Conservation (phyloP, 164 flowering plant genomes). For the Protea cynaroides region DNA sequence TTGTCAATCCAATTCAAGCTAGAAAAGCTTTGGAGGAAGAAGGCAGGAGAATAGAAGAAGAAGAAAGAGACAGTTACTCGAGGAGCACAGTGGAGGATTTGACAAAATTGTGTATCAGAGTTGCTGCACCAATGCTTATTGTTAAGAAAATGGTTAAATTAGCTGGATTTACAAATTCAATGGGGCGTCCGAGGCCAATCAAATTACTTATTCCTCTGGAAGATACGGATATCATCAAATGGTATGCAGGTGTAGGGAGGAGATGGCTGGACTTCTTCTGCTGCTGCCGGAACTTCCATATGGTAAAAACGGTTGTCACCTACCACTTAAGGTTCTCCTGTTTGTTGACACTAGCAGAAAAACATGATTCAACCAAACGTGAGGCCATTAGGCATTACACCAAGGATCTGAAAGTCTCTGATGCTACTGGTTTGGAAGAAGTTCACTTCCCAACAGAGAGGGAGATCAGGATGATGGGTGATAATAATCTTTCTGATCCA, state of each 20-base stretch:
- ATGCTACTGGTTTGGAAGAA: slow-evolving; percentile 48
- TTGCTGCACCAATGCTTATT: slow-evolving; percentile 68
- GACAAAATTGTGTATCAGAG: slow-evolving; percentile 70
- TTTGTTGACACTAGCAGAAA: slow-evolving; percentile 83
- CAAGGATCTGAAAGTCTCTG: slow-evolving; percentile 67
- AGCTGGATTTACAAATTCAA: slow-evolving; percentile 81
- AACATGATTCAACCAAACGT: slow-evolving; percentile 74
- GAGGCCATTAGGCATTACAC: slow-evolving; percentile 77
- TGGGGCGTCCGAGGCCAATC: slow-evolving; percentile 96
- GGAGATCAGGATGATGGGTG: slow-evolving; percentile 87
- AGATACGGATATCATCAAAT: slow-evolving; percentile 83
- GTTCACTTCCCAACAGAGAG: slow-evolving; percentile 70
- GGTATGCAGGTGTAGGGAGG: slow-evolving; percentile 89
- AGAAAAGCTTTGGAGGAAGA: slow-evolving; percentile 51
- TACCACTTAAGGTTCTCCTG: slow-evolving; percentile 92
- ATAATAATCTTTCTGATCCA: slow-evolving; percentile 66
- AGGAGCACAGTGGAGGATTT: slow-evolving; percentile 66
- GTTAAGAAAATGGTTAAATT: slow-evolving; percentile 63
- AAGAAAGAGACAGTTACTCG: slow-evolving; percentile 52
- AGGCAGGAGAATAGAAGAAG: slow-evolving; percentile 45
- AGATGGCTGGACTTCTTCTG: slow-evolving; percentile 90
- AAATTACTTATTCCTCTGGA: slow-evolving; percentile 63
- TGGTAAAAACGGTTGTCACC: slow-evolving; percentile 69
- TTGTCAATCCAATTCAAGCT: slow-evolving; percentile 56
- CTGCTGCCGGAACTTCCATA: slow-evolving; percentile 80